Evolutionary conservation across 371 early-diverging fungal genomes (phyloP).

Genomic region (Mortierella sp.): DNA sequence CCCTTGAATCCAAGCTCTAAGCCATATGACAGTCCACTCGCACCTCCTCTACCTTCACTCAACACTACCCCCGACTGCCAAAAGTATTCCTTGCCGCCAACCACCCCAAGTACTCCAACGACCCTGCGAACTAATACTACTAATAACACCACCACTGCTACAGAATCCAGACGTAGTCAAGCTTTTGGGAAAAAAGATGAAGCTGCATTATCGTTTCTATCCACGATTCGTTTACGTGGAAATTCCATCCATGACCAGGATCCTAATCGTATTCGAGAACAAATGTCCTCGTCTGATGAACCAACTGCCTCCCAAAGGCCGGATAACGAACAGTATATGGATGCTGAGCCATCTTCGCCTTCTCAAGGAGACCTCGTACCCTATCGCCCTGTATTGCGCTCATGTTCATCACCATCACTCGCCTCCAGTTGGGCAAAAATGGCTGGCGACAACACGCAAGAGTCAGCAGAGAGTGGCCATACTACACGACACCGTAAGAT

Average conservation of each 20-base stretch:
- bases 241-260: constrained; percentile 1
- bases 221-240: constrained; percentile 40
- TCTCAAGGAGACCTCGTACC: constrained; percentile 7
- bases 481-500: constrained; percentile 19
- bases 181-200: constrained; percentile 23
- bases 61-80: background rate
- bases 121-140: background rate
- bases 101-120: constrained; percentile 5
- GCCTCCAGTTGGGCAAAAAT: constrained; percentile 7
- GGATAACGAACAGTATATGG: background rate
- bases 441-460: background rate
- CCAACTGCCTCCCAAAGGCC: background rate
- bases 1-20: background rate
- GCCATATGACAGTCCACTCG: background rate
- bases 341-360: background rate
- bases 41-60: background rate
- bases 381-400: constrained; percentile 14
- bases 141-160: background rate
- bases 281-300: background rate
- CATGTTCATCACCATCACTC: constrained; percentile 42
- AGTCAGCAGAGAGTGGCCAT: background rate
- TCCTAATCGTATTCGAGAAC: background rate
- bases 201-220: constrained; percentile 38
- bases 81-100: background rate
- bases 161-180: constrained; percentile 13